A percentile compares a stretch with the other conserved stretches of the same genome.
Evolutionary conservation across 345 rosid species (phyloP).

Genomic region (Firmiana major): DNA sequence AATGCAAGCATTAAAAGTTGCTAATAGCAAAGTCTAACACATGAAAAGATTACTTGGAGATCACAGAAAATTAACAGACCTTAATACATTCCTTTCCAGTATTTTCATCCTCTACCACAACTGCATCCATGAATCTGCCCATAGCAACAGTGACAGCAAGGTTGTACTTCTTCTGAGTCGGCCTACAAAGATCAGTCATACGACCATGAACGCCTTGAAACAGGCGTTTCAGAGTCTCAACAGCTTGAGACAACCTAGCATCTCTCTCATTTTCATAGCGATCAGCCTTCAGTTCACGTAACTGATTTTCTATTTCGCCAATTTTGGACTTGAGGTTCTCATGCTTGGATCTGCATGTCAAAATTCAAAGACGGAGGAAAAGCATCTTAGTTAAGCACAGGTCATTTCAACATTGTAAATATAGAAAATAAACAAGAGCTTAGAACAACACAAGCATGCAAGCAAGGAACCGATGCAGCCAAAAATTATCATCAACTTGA

Average conservation of each 20-base stretch:
- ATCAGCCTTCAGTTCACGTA: constrained; percentile 90
- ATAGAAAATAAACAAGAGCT: background rate
- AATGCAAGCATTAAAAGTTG: background rate
- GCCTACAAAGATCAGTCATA: constrained; percentile 93
- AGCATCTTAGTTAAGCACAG: background rate
- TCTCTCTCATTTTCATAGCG: constrained; percentile 92
- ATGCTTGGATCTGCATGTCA: constrained; percentile 50
- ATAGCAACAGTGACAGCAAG: constrained; percentile 98
- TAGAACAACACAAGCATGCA: background rate
- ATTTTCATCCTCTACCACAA: constrained; percentile 91
- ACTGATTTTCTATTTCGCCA: constrained; percentile 69
- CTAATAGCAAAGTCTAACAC: background rate
- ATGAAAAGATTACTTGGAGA: background rate
- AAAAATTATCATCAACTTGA: constrained; percentile 4
- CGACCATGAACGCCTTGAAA: constrained; percentile 98
- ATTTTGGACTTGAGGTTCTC: constrained; percentile 77
- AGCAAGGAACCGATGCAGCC: background rate
- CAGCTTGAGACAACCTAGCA: constrained; percentile 82
- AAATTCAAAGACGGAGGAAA: background rate
- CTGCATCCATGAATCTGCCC: constrained; percentile 99
- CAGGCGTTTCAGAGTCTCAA: constrained; percentile 84
- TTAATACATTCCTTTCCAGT: constrained; percentile 98
- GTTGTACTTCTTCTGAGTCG: constrained; percentile 85
- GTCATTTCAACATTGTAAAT: background rate
- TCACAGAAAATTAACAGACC: constrained; percentile 37